These are phyloP conservation scores for Alternaria brassicae DNA, from an alignment of 2,329 filamentous ascomycete genomes.

Conservation along the genomic window DNA sequence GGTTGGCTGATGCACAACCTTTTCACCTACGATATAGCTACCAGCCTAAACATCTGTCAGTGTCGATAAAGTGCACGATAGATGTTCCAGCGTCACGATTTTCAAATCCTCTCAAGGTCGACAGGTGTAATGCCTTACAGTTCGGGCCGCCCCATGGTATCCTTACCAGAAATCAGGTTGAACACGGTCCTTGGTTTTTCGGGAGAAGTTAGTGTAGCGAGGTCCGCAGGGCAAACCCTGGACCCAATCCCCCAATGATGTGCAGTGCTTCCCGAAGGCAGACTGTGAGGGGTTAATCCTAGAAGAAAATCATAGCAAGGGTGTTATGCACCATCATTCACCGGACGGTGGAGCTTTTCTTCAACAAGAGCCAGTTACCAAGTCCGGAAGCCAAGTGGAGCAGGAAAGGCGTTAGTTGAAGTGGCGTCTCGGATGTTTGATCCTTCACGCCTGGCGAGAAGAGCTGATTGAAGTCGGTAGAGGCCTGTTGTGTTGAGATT, in stretches of 20 bases:
- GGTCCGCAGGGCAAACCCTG: slow-evolving; percentile 9
- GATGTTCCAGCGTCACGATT: background rate
- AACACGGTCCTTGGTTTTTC: background rate
- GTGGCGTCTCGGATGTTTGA: background rate
- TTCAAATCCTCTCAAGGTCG: background rate
- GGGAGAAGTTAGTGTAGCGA: slow-evolving; percentile 1
- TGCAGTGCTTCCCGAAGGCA: slow-evolving; percentile 15
- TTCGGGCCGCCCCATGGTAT: slow-evolving; percentile 11
- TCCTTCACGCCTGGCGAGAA: background rate
- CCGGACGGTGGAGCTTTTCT: background rate
- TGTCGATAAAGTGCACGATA: background rate
- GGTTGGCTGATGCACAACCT: background rate
- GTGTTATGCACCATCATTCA: slow-evolving; percentile 11
- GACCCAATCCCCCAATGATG: slow-evolving; percentile 12
- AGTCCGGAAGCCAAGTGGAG: background rate
- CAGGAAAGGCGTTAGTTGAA: background rate
- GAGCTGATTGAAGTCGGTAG: background rate
- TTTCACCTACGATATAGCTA: background rate
- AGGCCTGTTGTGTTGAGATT: slow-evolving; percentile 5
- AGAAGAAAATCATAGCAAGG: slow-evolving; percentile 8
- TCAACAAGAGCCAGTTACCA: background rate
- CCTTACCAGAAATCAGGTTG: slow-evolving; percentile 1
- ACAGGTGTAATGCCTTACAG: slow-evolving; percentile 1
- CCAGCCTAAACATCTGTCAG: background rate
- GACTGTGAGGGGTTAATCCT: slow-evolving; percentile 16